Evolutionary conservation across 306 rosid species (phyloP).

Genomic region (Vigna mungo): DNA sequence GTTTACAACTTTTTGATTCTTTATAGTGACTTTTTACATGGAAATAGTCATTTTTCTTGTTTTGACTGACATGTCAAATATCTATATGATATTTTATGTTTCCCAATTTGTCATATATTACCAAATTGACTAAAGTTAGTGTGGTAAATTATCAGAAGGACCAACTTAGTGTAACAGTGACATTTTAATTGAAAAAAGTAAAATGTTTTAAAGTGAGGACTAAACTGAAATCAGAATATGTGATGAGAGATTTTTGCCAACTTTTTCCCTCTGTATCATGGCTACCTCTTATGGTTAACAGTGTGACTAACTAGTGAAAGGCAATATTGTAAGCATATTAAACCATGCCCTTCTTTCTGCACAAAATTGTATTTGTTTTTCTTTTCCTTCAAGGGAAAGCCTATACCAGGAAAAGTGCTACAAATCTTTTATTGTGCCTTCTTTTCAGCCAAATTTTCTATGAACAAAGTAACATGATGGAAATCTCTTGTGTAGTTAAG

Average conservation of each 20-base stretch:
- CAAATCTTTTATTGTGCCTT: slow-evolving; percentile 4
- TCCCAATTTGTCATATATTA: too few relatives aligned
- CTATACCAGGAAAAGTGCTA: background rate
- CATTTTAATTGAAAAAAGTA: background rate
- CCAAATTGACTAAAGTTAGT: too few relatives aligned
- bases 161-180: background rate
- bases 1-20: background rate
- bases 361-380: background rate
- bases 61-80: too few relatives aligned
- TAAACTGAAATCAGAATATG: background rate
- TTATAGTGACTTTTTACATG: background rate
- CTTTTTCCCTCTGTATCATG: background rate
- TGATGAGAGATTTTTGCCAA: background rate
- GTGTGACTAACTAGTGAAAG: background rate
- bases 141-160: background rate
- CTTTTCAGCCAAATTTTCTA: slow-evolving; percentile 15
- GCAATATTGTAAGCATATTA: slow-evolving; percentile 2
- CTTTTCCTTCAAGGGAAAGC: background rate
- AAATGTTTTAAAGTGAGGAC: background rate
- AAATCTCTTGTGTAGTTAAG: background rate
- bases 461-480: background rate
- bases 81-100: too few relatives aligned
- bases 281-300: background rate
- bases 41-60: too few relatives aligned
- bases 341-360: background rate